Evolutionary conservation across 352 stramenopile genomes (phyloP), one percentile per base, ranked within the genome.

Genomic region (Phytopythium cucurbitacearum): DNA sequence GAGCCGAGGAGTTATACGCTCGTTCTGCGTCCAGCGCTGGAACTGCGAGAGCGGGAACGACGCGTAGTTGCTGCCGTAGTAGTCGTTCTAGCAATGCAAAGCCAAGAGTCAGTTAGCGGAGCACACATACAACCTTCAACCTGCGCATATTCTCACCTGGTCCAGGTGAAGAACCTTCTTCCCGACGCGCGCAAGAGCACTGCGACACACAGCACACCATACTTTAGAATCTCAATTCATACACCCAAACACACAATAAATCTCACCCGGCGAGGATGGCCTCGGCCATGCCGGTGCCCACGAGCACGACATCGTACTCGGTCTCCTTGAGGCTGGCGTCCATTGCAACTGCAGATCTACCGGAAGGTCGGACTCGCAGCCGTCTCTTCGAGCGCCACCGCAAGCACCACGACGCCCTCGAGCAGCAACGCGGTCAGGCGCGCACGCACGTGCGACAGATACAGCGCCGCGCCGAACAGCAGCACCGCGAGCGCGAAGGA

Each of bases 211-310:
- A 15, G 32, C n/a, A 54, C 21, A 48, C 13, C 37, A 40, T 47
- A 34, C 11, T 60, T n/a, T 15, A 42, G 9, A 16, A 57, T 36
- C 16, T 56, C 44, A 16, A 15, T 13, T 32, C 3, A 37, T 32
- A 57, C 37, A 46, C 53, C 21, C 48, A 21, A 32, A 40, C 41
- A 40, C 11, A 63, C 21, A 21, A 42, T 9, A 16, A 15, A 4
- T 10, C 67, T 11, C 76, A 89, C 78, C 74, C 80, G 21, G 80
- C 80, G 34, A 91, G 64, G 44, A 93, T 89, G 43, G 75, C 79
- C 51, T 95, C 82, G 28, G 79, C 71, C 60, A 95, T 87, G 36
- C 85, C 85, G 9, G 85, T 95, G 51, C 85, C 85, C 12, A 95
- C 65, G 40, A 95, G 62, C 33, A 94, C 59, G 28, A 76, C 71